Evolutionary conservation across 768 basidiomycete species (phyloP).

Genomic region (Fistulinella prunicolor): DNA sequence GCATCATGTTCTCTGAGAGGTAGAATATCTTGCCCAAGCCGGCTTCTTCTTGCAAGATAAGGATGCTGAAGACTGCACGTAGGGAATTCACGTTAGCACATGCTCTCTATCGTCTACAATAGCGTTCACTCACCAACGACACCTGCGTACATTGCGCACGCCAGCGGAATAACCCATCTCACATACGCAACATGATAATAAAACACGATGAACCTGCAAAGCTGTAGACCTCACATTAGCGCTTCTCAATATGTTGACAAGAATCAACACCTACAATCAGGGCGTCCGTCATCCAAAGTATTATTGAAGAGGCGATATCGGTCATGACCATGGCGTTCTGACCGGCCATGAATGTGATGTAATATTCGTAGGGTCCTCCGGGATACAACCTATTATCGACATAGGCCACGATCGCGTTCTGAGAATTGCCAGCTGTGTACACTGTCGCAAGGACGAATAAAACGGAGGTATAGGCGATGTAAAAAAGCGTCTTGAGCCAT

Average conservation of each 20-base stretch:
- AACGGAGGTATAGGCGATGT: constrained; percentile 24
- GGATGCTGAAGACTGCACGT: constrained; percentile 17
- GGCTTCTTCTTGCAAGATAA: constrained; percentile 19
- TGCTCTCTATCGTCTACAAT: background rate
- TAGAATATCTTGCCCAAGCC: constrained; percentile 16
- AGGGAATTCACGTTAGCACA: background rate
- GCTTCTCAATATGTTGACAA: background rate
- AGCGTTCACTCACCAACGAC: constrained; percentile 19
- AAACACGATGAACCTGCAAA: constrained; percentile 25
- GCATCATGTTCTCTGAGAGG: constrained; percentile 20
- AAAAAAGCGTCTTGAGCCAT: constrained; percentile 23
- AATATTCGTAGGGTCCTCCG: constrained; percentile 26
- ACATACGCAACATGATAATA: constrained; percentile 19
- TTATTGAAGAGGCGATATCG: constrained; percentile 22
- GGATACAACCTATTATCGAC: constrained; percentile 29
- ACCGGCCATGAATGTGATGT: constrained; percentile 22
- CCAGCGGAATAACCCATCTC: constrained; percentile 25
- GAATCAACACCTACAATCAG: constrained; percentile 21
- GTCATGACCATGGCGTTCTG: constrained; percentile 23
- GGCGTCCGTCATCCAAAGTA: constrained; percentile 31
- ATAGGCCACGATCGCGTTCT: constrained; percentile 27
- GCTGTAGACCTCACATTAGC: constrained; percentile 9
- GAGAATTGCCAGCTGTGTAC: constrained; percentile 29
- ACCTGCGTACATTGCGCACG: constrained; percentile 22
- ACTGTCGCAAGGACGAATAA: constrained; percentile 29